A percentile compares a stretch with the other conserved stretches of the same genome.
These are phyloP conservation scores for Chloris gayana DNA, from an alignment of 176 grass and related monocot genomes.

Conservation along the genomic window DNA sequence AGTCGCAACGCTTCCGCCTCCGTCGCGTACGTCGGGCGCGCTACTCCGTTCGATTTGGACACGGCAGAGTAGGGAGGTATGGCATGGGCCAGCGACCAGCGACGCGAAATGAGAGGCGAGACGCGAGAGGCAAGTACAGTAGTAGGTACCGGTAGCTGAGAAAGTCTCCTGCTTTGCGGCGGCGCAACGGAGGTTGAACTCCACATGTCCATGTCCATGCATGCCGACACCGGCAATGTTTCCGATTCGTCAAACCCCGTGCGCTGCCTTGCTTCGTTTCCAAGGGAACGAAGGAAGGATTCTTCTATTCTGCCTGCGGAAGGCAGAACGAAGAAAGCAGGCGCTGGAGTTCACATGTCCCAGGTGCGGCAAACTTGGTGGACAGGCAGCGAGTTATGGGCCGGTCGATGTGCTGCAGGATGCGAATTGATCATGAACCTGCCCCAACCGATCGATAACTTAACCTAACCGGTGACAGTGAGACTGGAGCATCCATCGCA, in stretches of 20 bases:
- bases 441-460: neutral
- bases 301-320: slow-evolving; percentile 7
- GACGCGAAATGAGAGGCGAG: too few relatives aligned
- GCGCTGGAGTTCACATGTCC: slow-evolving; percentile 19
- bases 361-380: neutral
- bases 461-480: neutral
- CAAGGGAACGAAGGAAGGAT: slow-evolving; percentile 31
- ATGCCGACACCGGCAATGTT: slow-evolving; percentile 33
- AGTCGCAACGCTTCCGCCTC: neutral
- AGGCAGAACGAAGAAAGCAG: neutral
- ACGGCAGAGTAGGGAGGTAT: neutral
- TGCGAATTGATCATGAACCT: neutral
- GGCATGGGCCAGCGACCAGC: neutral
- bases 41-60: neutral
- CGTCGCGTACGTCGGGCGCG: neutral
- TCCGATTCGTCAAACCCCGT: slow-evolving; percentile 29
- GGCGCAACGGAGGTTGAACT: neutral
- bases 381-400: slow-evolving; percentile 2
- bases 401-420: neutral
- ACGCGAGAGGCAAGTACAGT: neutral
- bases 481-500: neutral
- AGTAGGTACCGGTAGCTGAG: neutral
- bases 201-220: slow-evolving; percentile 7
- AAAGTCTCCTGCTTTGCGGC: neutral
- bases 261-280: slow-evolving; percentile 33